Percentiles rank a stretch among this genome's conserved stretches.
Evolutionary conservation across 2,329 filamentous ascomycete species (phyloP).

Genomic region (Pyricularia sp.): DNA sequence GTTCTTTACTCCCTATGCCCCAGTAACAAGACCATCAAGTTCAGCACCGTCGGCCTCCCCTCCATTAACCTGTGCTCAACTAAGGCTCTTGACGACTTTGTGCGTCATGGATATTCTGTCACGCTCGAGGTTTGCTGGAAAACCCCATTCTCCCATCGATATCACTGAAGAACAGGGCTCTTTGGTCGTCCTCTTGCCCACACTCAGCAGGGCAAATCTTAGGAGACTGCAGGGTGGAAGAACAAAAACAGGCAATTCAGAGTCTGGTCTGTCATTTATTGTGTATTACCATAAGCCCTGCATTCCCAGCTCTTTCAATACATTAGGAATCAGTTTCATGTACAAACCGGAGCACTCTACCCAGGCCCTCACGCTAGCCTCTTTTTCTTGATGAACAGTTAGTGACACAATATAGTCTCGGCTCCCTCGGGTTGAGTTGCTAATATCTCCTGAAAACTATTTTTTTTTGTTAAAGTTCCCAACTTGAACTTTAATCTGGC

Average conservation of each 20-base stretch:
- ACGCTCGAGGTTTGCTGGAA: not conserved
- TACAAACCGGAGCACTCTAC: not conserved
- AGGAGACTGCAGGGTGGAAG: not conserved
- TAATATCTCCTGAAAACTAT: too few species aligned
- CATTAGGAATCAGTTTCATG: not conserved
- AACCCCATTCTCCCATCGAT: not conserved
- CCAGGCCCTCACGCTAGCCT: not conserved
- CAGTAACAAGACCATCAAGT: not conserved
- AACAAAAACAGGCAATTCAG: not conserved
- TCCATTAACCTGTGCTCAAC: not conserved
- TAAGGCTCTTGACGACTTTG: not conserved
- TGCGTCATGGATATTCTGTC: not conserved
- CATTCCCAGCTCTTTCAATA: not conserved
- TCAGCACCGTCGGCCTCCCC: not conserved
- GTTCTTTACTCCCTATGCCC: not conserved
- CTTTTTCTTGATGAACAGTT: not conserved
- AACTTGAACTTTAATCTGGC: not conserved
- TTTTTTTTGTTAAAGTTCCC: not conserved
- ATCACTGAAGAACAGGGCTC: not conserved
- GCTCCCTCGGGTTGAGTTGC: not conserved
- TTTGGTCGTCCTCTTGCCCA: not conserved
- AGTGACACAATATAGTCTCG: not conserved
- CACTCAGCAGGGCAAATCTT: not conserved
- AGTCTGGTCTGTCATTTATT: not conserved
- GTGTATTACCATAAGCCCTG: not conserved